phyloP scores from a whole-genome alignment of 345 rosid species.

The Capsella bursapastoris region DNA sequence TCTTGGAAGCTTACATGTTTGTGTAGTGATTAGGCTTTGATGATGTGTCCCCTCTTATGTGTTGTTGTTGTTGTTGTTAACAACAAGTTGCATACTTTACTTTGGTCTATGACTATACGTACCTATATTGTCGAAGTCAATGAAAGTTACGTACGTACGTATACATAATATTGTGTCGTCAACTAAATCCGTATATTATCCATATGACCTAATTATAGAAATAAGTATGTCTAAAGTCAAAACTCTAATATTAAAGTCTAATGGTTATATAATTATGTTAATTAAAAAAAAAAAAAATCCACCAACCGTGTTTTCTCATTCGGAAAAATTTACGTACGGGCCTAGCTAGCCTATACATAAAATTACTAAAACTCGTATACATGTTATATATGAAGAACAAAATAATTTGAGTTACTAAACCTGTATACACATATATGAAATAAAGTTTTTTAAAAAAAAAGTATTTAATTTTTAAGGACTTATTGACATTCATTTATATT shows the following conservation, averaged over 20 bases:
- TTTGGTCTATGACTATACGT: slow-evolving; percentile 17
- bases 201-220: neutral
- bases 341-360: neutral
- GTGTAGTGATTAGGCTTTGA: slow-evolving; percentile 38
- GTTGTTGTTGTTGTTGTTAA: neutral
- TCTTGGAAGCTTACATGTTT: slow-evolving; percentile 38
- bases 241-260: neutral
- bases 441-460: no score
- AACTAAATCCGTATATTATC: slow-evolving; percentile 27
- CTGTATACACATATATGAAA: no score
- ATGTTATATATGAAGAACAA: no score
- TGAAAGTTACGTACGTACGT: slow-evolving; percentile 24
- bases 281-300: no score
- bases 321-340: neutral
- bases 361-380: no score
- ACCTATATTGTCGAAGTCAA: slow-evolving; percentile 38
- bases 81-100: slow-evolving; percentile 31
- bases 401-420: no score
- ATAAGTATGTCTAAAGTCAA: neutral
- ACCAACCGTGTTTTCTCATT: neutral
- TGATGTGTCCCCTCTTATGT: slow-evolving; percentile 28
- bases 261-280: neutral
- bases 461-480: no score
- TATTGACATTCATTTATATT: no score
- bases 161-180: slow-evolving; percentile 9